A percentile compares a stretch with the other conserved stretches of the same genome.
Evolutionary conservation across 495 filamentous ascomycete species (phyloP).

Genomic region (Darksidea phi): DNA sequence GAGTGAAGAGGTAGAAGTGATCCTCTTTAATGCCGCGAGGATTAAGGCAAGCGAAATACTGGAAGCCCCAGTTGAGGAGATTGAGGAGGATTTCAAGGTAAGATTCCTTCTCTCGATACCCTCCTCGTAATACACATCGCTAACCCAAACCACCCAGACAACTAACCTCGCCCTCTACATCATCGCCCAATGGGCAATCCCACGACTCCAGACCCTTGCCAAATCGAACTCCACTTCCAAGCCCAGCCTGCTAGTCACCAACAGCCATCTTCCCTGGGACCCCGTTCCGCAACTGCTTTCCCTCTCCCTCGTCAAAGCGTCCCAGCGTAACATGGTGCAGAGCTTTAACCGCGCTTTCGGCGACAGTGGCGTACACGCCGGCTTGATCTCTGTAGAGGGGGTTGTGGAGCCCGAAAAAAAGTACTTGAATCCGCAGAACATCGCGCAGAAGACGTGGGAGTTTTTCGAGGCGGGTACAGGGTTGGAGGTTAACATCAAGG

Average conservation of each 20-base stretch:
- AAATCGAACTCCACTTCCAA: conserved; percentile 29
- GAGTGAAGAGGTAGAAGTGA: conserved; percentile 38
- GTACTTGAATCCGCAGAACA: conserved; percentile 42
- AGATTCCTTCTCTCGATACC: not conserved
- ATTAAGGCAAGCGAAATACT: conserved; percentile 39
- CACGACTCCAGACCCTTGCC: conserved; percentile 33
- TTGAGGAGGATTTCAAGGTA: conserved; percentile 48
- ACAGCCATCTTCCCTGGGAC: conserved; percentile 39
- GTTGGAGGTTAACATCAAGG: conserved; percentile 21
- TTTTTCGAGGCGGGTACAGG: conserved; percentile 39
- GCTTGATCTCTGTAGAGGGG: conserved; percentile 43
- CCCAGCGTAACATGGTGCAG: conserved; percentile 46
- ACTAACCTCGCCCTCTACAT: conserved; percentile 45
- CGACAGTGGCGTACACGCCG: conserved; percentile 44
- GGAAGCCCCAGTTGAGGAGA: conserved; percentile 37
- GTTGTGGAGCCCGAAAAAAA: conserved; percentile 39
- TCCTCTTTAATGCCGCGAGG: conserved; percentile 49
- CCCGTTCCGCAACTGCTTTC: conserved; percentile 46
- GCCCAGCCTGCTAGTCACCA: conserved; percentile 45
- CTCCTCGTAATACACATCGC: not conserved
- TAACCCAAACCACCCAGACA: conserved; percentile 32
- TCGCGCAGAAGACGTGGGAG: conserved; percentile 45
- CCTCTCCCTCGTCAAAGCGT: conserved; percentile 46
- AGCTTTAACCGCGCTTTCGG: conserved; percentile 37
- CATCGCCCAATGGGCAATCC: conserved; percentile 42